These are phyloP conservation scores for Uronychia binucleata DNA, from an alignment of 73 alveolate genomes.

Conservation along the genomic window DNA sequence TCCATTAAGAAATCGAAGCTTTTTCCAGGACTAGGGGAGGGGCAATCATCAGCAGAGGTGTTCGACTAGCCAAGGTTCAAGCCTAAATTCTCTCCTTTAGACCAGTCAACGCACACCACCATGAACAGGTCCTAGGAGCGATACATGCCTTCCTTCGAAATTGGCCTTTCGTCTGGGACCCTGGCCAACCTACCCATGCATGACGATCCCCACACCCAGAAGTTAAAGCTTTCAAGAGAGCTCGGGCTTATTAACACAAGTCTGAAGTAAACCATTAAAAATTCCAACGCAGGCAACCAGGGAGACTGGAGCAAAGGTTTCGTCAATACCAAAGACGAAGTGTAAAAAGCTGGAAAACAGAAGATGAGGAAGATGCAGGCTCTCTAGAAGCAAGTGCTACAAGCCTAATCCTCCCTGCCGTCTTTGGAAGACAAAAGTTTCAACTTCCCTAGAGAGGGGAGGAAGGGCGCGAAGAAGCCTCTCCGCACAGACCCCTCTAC, in stretches of 20 bases:
- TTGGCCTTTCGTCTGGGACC: not conserved
- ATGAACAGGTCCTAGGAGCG: not conserved
- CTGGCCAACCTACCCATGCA: not conserved
- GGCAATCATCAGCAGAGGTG: not conserved
- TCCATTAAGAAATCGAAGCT: not conserved
- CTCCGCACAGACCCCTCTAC: no score
- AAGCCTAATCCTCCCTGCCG: no score
- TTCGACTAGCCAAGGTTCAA: not conserved
- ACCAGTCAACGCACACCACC: not conserved
- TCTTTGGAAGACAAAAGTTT: not conserved
- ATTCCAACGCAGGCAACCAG: not conserved
- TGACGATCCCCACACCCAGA: not conserved
- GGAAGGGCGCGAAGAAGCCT: no score
- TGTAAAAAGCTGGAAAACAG: not conserved
- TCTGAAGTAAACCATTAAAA: not conserved
- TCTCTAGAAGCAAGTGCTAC: no score
- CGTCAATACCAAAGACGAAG: not conserved
- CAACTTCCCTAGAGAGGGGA: not conserved
- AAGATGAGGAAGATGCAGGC: no score
- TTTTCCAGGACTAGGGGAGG: not conserved
- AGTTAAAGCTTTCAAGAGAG: not conserved
- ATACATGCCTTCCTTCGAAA: not conserved
- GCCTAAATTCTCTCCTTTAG: not conserved
- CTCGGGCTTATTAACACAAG: not conserved
- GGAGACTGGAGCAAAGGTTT: not conserved